phyloP scores from a whole-genome alignment of 2,329 filamentous ascomycete species.

The Teratosphaeria nubilosa region DNA sequence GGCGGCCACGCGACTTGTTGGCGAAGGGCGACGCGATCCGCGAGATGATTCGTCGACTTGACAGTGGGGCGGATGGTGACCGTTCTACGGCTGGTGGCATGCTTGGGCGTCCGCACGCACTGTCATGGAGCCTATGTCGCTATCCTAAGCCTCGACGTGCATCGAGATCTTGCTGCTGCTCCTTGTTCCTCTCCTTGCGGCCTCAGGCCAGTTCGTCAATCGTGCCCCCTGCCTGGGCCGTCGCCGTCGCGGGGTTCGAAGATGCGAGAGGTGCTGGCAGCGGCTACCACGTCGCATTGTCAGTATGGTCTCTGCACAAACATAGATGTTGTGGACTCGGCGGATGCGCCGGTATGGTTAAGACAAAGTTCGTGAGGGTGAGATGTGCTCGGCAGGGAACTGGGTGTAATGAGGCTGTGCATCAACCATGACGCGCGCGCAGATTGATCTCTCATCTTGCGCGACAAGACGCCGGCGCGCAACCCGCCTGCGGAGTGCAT shows the following conservation, averaged over 20 bases:
- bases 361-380: not conserved
- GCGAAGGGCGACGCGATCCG: slow-evolving; percentile 48
- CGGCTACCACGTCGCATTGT: not conserved
- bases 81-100: slow-evolving; percentile 9
- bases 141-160: not conserved
- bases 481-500: not conserved
- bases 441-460: not conserved
- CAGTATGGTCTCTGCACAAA: not conserved
- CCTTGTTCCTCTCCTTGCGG: not conserved
- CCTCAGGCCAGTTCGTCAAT: not conserved
- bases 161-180: not conserved
- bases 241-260: not conserved
- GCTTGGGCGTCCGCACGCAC: slow-evolving; percentile 1
- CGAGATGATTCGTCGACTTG: slow-evolving; percentile 35
- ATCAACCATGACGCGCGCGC: not conserved
- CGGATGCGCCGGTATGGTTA: not conserved
- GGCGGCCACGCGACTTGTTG: slow-evolving; percentile 52
- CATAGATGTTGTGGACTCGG: not conserved
- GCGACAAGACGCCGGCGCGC: not conserved
- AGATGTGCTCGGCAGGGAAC: not conserved
- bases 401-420: not conserved
- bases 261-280: not conserved
- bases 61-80: slow-evolving; percentile 3
- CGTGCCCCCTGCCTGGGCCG: not conserved
- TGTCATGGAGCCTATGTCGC: not conserved